These are phyloP conservation scores for Echinosophora koreensis DNA, from an alignment of 306 rosid species.

Conservation along the genomic window DNA sequence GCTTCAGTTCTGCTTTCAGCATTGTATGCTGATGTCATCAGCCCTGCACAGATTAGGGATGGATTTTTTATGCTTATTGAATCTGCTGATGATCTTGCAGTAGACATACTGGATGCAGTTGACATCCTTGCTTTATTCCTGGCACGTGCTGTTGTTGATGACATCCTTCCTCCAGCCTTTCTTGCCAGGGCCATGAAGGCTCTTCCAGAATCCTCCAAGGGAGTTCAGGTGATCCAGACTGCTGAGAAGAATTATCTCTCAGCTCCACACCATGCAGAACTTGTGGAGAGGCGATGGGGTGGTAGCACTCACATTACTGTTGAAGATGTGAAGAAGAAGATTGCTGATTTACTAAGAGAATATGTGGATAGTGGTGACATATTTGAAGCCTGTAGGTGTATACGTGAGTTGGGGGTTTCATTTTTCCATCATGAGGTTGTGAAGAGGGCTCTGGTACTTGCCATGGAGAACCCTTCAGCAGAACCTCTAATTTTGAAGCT, in stretches of 20 bases:
- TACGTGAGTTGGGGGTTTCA: constrained; percentile 90
- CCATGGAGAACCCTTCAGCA: constrained; percentile 83
- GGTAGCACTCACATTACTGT: constrained; percentile 97
- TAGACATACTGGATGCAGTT: constrained; percentile 92
- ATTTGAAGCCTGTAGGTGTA: constrained; percentile 91
- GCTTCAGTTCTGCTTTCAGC: constrained; percentile 96
- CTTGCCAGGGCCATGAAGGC: constrained; percentile 85
- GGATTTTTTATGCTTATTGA: constrained; percentile 94
- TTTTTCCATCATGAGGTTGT: constrained; percentile 99
- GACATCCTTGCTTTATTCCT: constrained; percentile 92
- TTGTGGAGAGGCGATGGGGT: constrained; percentile 98
- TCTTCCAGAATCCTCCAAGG: constrained; percentile 89
- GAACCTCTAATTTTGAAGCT: constrained; percentile 75
- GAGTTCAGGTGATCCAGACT: constrained; percentile 77
- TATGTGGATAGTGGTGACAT: constrained; percentile 85
- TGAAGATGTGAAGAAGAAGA: constrained; percentile 93
- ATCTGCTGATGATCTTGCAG: constrained; percentile 97
- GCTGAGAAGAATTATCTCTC: constrained; percentile 97
- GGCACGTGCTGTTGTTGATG: constrained; percentile 99
- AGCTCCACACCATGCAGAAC: constrained; percentile 99
- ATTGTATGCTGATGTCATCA: constrained; percentile 92
- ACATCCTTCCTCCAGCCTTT: constrained; percentile 96
- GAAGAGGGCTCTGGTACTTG: constrained; percentile 86
- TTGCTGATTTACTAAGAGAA: constrained; percentile 81
- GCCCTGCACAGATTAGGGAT: constrained; percentile 89